phyloP scores from a whole-genome alignment of 2,329 filamentous ascomycete genomes.

The Ramichloridium luteum region DNA sequence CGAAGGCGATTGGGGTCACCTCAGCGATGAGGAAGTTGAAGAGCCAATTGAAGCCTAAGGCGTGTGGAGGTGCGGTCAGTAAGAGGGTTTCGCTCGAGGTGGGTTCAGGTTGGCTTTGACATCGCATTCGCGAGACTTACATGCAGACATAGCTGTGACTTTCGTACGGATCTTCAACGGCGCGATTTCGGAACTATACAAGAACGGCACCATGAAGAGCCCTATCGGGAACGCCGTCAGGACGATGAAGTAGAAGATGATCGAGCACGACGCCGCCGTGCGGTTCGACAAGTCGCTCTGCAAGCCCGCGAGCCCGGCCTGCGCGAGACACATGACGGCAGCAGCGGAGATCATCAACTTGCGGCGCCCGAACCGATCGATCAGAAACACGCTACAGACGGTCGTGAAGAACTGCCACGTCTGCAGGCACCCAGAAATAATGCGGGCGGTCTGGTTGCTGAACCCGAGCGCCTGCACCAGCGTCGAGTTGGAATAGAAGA shows the following conservation, averaged over 20 bases:
- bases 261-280: conserved; percentile 14
- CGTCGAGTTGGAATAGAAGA: conserved; percentile 18
- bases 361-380: conserved; percentile 21
- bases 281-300: conserved; percentile 11
- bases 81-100: too few species aligned
- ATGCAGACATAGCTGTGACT: conserved; percentile 29
- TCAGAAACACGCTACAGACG: conserved; percentile 16
- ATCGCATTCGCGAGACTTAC: too few species aligned
- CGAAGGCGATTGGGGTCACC: conserved; percentile 44
- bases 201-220: conserved; percentile 21
- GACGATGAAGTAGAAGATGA: conserved; percentile 19
- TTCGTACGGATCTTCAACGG: conserved; percentile 20
- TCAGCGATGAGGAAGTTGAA: conserved; percentile 37
- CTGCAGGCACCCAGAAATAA: conserved; percentile 18
- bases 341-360: conserved; percentile 19
- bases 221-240: conserved; percentile 20
- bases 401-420: conserved; percentile 21
- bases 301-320: conserved; percentile 15
- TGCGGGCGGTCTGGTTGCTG: conserved; percentile 10
- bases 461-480: conserved; percentile 14
- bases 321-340: conserved; percentile 17
- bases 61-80: too few species aligned
- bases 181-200: conserved; percentile 25
- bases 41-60: conserved; percentile 48
- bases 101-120: too few species aligned